Percentiles rank a stretch among this genome's conserved stretches.
Evolutionary conservation across 768 basidiomycete species (phyloP).

Genomic region (Lactifluus rugatus): DNA sequence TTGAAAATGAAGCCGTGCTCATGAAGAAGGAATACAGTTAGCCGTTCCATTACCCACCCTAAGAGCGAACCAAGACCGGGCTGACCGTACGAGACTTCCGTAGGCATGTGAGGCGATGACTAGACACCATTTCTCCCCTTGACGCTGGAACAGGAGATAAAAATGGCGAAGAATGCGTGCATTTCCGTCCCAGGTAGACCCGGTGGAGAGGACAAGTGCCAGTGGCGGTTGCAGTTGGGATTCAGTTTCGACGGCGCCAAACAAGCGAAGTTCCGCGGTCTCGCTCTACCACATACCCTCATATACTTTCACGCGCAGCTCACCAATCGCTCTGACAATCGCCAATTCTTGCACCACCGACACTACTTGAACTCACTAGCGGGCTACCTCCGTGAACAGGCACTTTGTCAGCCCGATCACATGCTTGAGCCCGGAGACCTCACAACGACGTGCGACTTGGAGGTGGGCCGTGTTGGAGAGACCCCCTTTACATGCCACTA

Average conservation of each 20-base stretch:
- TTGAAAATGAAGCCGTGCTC: background rate
- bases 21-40: conserved; percentile 4
- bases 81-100: too few species aligned
- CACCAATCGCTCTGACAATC: conserved; percentile 20
- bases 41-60: too few species aligned
- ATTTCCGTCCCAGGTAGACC: background rate
- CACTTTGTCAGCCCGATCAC: too few species aligned
- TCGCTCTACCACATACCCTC: conserved; percentile 41
- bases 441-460: conserved; percentile 23
- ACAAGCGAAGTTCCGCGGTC: conserved; percentile 22
- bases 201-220: background rate
- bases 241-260: conserved; percentile 6
- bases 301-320: conserved; percentile 24
- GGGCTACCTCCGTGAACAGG: too few species aligned
- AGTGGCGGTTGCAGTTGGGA: background rate
- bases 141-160: background rate
- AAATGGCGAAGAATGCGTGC: conserved; percentile 10
- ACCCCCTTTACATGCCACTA: conserved; percentile 29
- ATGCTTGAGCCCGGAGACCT: conserved; percentile 28
- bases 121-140: background rate
- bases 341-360: conserved; percentile 25
- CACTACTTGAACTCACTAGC: conserved; percentile 34
- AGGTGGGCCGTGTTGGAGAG: conserved; percentile 26
- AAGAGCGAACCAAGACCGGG: too few species aligned
- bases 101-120: conserved; percentile 8